Base-by-base conservation (phyloP, 2,329 filamentous ascomycete genomes). In the Aspergillus jensenii region DNA sequence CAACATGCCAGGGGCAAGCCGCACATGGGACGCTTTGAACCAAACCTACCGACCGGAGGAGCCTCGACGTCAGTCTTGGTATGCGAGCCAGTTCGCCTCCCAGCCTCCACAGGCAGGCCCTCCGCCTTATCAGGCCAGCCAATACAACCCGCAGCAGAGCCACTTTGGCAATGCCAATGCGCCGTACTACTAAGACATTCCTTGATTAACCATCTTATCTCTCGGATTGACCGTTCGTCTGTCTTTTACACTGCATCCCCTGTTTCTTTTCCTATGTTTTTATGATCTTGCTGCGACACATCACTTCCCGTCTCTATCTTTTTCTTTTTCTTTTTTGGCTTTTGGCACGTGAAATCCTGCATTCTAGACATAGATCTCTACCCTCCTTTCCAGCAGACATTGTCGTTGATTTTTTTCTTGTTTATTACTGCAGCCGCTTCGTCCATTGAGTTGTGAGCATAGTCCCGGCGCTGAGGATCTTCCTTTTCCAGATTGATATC, bases 1-100 rank as follows among this genome's bases (percentile, higher is more conserved):
- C 61, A 74, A 71, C 46, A 64, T 75, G 27, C 73, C 73, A 2
- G 60, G 61, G 2, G 73, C 73, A 17, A 75, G 67, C 49, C 72
- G 67, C 49, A 75, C 73, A 6, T 74, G 70, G 72, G 73, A 74
- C 61, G 68, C 69, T 47, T 59, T 75, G 15, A 71, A 72, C 44
- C 71, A 74, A 48, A 54, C 66, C 23, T 67, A 65, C 47, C 65
- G 64, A 19, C 59, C 67, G 7, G 69, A 73, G 44, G 68, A 74
- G 52, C 67, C 70, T 8, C 70, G 74, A 15, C 70, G 70, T 21
- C 65, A 66, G 21, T 70, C 70, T 14, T 74, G 71, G 72, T 71
- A 70, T 52, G 27, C 27, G 27, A 68, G 71, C 21, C 68, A 69
- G 43, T 64, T 68, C 31, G 58, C 63, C n/a, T 59, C 66, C 39